Conservation (phyloP, 2,329 filamentous ascomycete genomes). For the Colletotrichum sidae region DNA sequence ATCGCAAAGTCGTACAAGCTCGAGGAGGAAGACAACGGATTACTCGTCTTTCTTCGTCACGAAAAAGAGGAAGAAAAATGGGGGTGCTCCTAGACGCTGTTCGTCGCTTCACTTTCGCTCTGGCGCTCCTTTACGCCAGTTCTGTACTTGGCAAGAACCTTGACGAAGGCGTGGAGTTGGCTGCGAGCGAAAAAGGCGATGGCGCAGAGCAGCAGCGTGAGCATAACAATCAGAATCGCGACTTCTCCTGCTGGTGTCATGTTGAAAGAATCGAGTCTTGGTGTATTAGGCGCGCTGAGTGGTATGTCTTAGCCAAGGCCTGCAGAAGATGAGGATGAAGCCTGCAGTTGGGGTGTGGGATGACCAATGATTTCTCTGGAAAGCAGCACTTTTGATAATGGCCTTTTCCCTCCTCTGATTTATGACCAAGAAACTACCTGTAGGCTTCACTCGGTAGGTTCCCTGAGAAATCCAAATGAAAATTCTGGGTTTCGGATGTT, state of each 20-base stretch:
- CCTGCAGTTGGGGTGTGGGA: background rate
- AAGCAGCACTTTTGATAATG: too few species aligned
- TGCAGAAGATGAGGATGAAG: slow-evolving; percentile 4
- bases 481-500: too few species aligned
- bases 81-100: slow-evolving; percentile 20
- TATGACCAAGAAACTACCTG: background rate
- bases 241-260: slow-evolving; percentile 47
- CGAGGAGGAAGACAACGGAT: background rate
- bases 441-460: too few species aligned
- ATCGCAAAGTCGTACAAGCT: background rate
- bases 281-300: too few species aligned
- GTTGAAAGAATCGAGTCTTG: background rate
- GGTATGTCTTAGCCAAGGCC: background rate
- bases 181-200: slow-evolving; percentile 46
- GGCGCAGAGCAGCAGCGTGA: slow-evolving; percentile 45
- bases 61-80: too few species aligned
- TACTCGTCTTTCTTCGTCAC: too few species aligned
- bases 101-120: slow-evolving; percentile 3
- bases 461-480: too few species aligned
- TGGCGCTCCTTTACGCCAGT: slow-evolving; percentile 15
- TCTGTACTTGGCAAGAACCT: slow-evolving; percentile 22
- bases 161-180: slow-evolving; percentile 46
- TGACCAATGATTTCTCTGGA: too few species aligned
- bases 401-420: background rate
- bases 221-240: slow-evolving; percentile 46